phyloP scores from a whole-genome alignment of 2,329 filamentous ascomycete species.

The Cercospora sp. region DNA sequence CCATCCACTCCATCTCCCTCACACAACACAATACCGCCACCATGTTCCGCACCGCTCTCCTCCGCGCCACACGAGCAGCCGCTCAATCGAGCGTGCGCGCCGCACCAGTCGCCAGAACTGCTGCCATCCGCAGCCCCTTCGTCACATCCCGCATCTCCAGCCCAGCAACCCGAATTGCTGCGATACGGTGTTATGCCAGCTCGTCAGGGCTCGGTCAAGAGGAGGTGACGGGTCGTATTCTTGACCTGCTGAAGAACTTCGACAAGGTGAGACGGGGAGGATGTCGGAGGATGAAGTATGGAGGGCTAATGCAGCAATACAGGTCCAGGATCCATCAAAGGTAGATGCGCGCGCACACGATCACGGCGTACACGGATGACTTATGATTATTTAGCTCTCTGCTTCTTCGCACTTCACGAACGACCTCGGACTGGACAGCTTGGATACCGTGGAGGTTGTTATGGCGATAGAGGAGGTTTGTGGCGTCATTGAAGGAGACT shows the following conservation, averaged over 20 bases:
- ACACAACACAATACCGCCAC: conserved; percentile 38
- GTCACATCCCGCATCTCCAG: conserved; percentile 61
- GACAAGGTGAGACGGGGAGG: conserved; percentile 70
- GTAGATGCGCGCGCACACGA: conserved; percentile 41
- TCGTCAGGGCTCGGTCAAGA: conserved; percentile 73
- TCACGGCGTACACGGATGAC: neutral
- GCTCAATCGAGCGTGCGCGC: conserved; percentile 46
- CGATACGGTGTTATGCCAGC: conserved; percentile 83
- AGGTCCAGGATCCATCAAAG: conserved; percentile 65
- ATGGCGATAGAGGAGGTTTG: conserved; percentile 98
- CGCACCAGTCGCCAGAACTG: conserved; percentile 55
- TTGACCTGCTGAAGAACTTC: conserved; percentile 90
- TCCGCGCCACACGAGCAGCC: conserved; percentile 68
- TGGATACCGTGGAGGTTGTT: conserved; percentile 98
- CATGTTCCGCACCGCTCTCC: conserved; percentile 88
- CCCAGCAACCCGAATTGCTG: conserved; percentile 65
- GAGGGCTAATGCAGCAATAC: conserved; percentile 24
- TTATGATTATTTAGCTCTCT: conserved; percentile 64
- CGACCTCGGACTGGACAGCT: conserved; percentile 92
- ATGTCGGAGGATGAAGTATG: neutral
- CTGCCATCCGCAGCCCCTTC: conserved; percentile 55
- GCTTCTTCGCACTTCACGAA: conserved; percentile 87
- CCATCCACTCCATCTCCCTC: neutral
- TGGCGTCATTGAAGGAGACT: conserved; percentile 43
- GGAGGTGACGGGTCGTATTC: conserved; percentile 88